Evolutionary conservation across 2,329 filamentous ascomycete species (phyloP).

Genomic region (Davidsoniella virescens): DNA sequence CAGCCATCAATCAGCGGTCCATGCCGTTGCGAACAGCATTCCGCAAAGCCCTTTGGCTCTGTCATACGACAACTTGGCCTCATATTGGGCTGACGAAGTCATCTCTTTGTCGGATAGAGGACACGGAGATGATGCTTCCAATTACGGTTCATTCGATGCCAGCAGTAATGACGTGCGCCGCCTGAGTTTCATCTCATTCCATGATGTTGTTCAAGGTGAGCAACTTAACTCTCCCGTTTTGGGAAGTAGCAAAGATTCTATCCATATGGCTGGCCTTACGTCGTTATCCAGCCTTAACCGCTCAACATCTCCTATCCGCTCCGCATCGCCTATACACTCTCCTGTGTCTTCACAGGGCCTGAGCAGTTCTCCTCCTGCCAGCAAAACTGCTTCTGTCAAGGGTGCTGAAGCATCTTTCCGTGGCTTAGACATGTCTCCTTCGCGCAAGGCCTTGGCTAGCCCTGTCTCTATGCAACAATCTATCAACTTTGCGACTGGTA

Average conservation of each 20-base stretch:
- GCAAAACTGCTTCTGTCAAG: conserved; percentile 58
- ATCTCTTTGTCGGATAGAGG: conserved; percentile 34
- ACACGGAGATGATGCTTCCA: conserved; percentile 47
- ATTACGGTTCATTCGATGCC: conserved; percentile 62
- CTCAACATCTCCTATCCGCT: conserved; percentile 61
- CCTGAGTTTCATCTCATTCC: conserved; percentile 90
- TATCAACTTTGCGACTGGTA: conserved; percentile 26
- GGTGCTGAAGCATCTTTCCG: background rate
- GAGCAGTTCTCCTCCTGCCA: conserved; percentile 53
- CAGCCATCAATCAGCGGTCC: conserved; percentile 63
- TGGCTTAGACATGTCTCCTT: conserved; percentile 54
- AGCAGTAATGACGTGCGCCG: conserved; percentile 54
- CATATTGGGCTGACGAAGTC: conserved; percentile 42
- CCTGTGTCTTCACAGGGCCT: conserved; percentile 45
- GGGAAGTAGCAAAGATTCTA: conserved; percentile 46
- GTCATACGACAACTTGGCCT: conserved; percentile 26
- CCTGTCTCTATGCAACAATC: conserved; percentile 34
- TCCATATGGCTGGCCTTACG: conserved; percentile 52
- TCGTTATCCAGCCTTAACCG: conserved; percentile 41
- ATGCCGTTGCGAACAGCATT: conserved; percentile 40
- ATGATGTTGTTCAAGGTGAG: conserved; percentile 80
- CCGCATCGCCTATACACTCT: conserved; percentile 25
- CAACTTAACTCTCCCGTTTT: conserved; percentile 42
- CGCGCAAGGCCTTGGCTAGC: conserved; percentile 44
- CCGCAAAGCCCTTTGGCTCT: conserved; percentile 19